Evolutionary conservation across 306 rosid genomes (phyloP), one percentile per base, ranked within the genome.

Genomic region (Crataegus laevigata): DNA sequence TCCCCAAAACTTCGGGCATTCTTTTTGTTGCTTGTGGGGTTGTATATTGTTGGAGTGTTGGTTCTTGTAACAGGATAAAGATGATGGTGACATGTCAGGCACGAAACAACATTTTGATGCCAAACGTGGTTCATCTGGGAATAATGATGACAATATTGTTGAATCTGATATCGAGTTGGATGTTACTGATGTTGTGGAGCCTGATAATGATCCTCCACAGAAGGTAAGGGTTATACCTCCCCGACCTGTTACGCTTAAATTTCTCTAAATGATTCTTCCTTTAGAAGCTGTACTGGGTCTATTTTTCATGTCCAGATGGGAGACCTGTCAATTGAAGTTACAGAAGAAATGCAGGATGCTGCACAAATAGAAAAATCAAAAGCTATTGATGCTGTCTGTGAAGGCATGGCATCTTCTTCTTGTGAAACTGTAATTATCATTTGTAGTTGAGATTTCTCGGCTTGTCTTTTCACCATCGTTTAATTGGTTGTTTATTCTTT

Each of bases 131-230:
- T 38, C 70, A 17, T 52, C 82, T 21, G 3, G 18, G 36, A 72
- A 77, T 36, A 89, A 85, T 50, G 84, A 82, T 8, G 83, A 85
- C 18, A 85, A 82, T 34, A 79, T 90, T 69, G 62, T 87, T 43
- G 98, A 93, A 75, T 93, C 96, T 63, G 96, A 93, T 80, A 24
- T 93, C 13, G 98, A 93, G 76, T 76, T 89, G 74, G 98, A 93
- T 79, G 75, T 73, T 73, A 47, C 85, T 29, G 94, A 86, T 52
- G 85, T 87, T 17, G 83, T 93, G 69, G 86, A 83, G 81, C 91
- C 96, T 67, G 94, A 93, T 68, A 51, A 87, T 72, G 97, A 92
- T 78, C 87, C 91, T 82, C 92, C 96, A 54, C 92, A 86, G 69
- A 87, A 77, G 96, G 96, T 89, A 63, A 45, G 40, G 36, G 45